Conservation (phyloP, 2,329 filamentous ascomycete species). For the Pseudogymnoascus sp. region DNA sequence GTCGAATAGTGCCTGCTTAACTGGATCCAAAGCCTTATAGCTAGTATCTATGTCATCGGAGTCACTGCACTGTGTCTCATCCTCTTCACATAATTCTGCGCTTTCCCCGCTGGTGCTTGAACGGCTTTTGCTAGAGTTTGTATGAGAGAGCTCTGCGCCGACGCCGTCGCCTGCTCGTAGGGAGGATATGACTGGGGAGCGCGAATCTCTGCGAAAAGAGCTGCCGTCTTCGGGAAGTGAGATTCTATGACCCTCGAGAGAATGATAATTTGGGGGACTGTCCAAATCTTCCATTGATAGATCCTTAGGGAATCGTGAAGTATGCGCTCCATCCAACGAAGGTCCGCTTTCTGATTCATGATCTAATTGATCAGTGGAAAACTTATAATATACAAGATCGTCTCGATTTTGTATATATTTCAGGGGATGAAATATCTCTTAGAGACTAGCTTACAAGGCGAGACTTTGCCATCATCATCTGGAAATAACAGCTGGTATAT, state of each 20-base stretch:
- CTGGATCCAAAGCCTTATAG: not conserved
- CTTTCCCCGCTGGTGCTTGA: not conserved
- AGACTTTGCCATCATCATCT: conserved; percentile 13
- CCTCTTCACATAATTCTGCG: not conserved
- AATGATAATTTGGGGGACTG: not conserved
- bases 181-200: not conserved
- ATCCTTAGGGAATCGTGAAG: too few species aligned
- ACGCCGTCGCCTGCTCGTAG: not conserved
- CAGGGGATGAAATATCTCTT: not conserved
- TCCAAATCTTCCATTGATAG: too few species aligned
- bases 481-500: conserved; percentile 21
- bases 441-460: conserved; percentile 25
- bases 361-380: not conserved
- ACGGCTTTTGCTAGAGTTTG: not conserved
- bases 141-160: not conserved
- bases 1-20: not conserved
- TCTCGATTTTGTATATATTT: not conserved
- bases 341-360: not conserved
- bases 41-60: not conserved
- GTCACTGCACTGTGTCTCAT: not conserved
- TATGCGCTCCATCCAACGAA: too few species aligned
- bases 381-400: not conserved
- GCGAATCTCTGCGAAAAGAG: not conserved
- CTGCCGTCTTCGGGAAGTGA: not conserved
- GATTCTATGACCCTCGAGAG: not conserved